Conservation (phyloP, 495 filamentous ascomycete genomes). For the Xylaria acuta region DNA sequence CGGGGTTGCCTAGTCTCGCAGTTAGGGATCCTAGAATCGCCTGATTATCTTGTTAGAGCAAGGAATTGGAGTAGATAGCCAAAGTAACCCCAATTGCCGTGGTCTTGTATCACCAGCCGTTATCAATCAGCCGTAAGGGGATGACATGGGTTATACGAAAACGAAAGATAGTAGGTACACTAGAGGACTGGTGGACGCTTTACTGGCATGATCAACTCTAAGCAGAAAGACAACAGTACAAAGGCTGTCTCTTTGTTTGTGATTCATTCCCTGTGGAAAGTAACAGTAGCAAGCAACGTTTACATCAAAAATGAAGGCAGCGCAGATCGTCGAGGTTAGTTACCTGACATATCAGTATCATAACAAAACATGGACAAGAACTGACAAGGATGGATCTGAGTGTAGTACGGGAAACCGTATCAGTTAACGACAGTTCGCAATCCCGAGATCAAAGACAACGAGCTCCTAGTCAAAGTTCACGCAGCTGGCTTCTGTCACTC, state of each 20-base stretch:
- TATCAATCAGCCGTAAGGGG: neutral
- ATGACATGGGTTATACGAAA: neutral
- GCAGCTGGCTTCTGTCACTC: conserved; percentile 30
- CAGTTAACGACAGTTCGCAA: neutral
- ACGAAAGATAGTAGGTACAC: neutral
- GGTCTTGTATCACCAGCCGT: neutral
- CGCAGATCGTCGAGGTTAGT: conserved; percentile 18
- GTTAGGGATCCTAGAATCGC: neutral
- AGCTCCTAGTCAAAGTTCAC: conserved; percentile 32
- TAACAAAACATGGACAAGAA: neutral
- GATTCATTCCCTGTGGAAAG: too few relatives aligned
- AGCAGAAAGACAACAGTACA: too few relatives aligned
- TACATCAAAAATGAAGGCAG: too few relatives aligned
- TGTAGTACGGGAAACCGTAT: conserved; percentile 26
- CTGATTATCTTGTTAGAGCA: neutral
- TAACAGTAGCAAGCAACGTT: too few relatives aligned
- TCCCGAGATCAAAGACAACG: conserved; percentile 19
- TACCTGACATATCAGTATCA: neutral
- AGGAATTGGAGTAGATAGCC: neutral
- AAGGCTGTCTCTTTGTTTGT: too few relatives aligned
- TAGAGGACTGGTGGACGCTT: neutral
- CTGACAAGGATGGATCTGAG: neutral
- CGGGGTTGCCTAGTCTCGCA: neutral
- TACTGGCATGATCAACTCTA: too few relatives aligned
- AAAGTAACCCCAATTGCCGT: neutral